phyloP scores from a whole-genome alignment of 352 stramenopile species.

The Peronospora destructor region DNA sequence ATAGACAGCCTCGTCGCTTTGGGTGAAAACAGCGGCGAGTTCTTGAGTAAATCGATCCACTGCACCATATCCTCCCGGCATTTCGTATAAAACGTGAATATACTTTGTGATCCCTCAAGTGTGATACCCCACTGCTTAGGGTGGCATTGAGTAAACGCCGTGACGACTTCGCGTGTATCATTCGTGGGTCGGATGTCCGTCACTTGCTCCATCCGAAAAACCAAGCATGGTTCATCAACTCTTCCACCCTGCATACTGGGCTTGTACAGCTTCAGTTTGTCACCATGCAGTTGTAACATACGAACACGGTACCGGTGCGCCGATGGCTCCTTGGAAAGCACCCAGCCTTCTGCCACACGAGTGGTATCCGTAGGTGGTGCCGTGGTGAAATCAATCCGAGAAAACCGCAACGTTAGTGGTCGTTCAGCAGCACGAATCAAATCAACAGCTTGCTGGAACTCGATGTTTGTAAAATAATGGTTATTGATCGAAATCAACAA shows the following conservation, averaged over 20 bases:
- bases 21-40: conserved; percentile 66
- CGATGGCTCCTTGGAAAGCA: conserved; percentile 76
- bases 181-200: conserved; percentile 80
- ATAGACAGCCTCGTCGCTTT: conserved; percentile 59
- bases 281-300: conserved; percentile 76
- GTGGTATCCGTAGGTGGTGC: conserved; percentile 23
- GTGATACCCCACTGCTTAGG: conserved; percentile 84
- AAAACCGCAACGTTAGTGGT: conserved; percentile 79
- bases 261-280: conserved; percentile 79
- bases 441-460: conserved; percentile 73
- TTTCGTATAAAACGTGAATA: conserved; percentile 84
- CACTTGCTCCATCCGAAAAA: conserved; percentile 77
- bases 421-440: conserved; percentile 61
- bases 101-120: conserved; percentile 67
- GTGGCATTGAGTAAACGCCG: conserved; percentile 74
- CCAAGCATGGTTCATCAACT: conserved; percentile 59
- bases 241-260: conserved; percentile 74
- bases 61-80: conserved; percentile 72
- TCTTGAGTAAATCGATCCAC: conserved; percentile 86
- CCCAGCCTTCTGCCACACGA: conserved; percentile 76
- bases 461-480: conserved; percentile 83
- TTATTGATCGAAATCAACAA: conserved; percentile 84
- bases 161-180: conserved; percentile 68
- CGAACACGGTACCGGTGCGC: conserved; percentile 70
- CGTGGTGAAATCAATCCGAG: conserved; percentile 50